A percentile compares a stretch with the other conserved stretches of the same genome.
These are phyloP conservation scores for Zelonia costaricensis DNA, from an alignment of 208 protist genomes.

Conservation along the genomic window DNA sequence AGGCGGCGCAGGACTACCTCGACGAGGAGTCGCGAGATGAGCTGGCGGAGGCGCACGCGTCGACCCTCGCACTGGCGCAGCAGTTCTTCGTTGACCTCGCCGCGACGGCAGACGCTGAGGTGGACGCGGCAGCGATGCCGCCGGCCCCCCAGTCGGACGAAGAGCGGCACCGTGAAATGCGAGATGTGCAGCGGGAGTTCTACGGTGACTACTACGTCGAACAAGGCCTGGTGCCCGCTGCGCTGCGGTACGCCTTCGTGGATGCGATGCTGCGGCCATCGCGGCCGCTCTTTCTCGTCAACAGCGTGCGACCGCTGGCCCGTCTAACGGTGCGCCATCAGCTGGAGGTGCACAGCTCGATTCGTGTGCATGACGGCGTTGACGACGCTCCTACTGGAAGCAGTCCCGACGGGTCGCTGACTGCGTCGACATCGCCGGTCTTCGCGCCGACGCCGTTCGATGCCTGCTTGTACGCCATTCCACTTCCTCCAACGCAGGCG, in stretches of 20 bases:
- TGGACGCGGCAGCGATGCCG: constrained; percentile 36
- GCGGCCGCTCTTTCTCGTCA: constrained; percentile 51
- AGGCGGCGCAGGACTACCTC: constrained; percentile 59
- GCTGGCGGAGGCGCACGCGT: constrained; percentile 33
- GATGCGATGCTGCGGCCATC: constrained; percentile 59
- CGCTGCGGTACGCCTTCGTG: constrained; percentile 47
- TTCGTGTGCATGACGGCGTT: too few relatives aligned
- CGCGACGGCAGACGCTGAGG: constrained; percentile 52
- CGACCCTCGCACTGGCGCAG: constrained; percentile 52
- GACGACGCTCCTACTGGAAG: background rate
- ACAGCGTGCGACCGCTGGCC: constrained; percentile 43
- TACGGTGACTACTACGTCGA: constrained; percentile 77
- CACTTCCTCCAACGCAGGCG: constrained; percentile 42
- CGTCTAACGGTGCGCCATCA: constrained; percentile 67
- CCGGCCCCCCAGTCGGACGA: constrained; percentile 40
- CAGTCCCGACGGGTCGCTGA: background rate
- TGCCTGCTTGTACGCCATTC: constrained; percentile 40
- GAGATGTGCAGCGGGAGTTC: constrained; percentile 64
- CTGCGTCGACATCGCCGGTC: constrained; percentile 4
- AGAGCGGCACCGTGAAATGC: constrained; percentile 54
- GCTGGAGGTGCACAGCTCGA: constrained; percentile 49
- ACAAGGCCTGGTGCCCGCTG: constrained; percentile 46
- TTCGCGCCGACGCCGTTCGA: constrained; percentile 37
- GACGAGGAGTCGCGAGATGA: constrained; percentile 44
- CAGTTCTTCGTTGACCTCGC: constrained; percentile 72